phyloP scores from a whole-genome alignment of 1,284 basidiomycete species.

The Puccinia hordei region DNA sequence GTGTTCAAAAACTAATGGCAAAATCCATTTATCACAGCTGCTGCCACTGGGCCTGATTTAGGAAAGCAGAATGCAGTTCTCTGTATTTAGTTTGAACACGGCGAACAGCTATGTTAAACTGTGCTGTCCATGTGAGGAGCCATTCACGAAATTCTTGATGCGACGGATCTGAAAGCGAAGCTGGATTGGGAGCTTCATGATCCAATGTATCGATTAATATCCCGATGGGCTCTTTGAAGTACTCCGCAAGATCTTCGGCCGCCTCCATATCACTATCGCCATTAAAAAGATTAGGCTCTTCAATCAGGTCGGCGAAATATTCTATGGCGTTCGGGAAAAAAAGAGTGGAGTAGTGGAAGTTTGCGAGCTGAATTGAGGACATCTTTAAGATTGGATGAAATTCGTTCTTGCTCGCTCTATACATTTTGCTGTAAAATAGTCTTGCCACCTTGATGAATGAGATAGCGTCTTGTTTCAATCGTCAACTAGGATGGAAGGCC shows the following conservation, averaged over 20 bases:
- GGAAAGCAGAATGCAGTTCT: neutral
- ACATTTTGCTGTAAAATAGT: neutral
- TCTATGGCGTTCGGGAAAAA: neutral
- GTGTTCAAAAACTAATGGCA: neutral
- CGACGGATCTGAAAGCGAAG: neutral
- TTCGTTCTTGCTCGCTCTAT: neutral
- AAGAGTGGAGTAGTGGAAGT: neutral
- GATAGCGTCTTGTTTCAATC: neutral
- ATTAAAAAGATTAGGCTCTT: neutral
- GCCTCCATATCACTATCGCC: neutral
- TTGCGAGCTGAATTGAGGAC: neutral
- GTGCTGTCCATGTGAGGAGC: neutral
- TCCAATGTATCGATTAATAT: neutral
- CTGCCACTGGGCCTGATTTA: neutral
- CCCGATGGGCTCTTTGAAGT: neutral
- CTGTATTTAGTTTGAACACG: neutral
- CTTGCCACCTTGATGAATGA: neutral
- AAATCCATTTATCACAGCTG: neutral
- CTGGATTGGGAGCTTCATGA: neutral
- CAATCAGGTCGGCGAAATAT: neutral
- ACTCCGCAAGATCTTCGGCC: neutral
- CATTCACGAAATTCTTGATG: neutral
- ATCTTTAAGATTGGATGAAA: neutral
- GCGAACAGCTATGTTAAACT: neutral
- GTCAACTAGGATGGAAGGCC: neutral